phyloP scores from a whole-genome alignment of 805 yeast species.

The Sugiyamaella qingdaonensis region DNA sequence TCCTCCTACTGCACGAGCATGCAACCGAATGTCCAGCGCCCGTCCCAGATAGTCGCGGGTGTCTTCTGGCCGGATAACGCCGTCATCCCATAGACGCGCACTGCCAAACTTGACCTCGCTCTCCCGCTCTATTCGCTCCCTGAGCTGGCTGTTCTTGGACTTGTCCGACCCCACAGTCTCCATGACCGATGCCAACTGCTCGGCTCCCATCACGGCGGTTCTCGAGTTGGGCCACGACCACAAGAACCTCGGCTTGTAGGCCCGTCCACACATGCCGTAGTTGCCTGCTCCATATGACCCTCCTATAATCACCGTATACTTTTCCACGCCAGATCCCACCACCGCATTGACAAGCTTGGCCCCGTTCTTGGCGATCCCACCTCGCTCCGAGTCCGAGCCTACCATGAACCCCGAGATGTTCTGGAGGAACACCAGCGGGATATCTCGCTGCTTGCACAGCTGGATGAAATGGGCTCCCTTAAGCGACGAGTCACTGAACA shows the following conservation, averaged over 20 bases:
- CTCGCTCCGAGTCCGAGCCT: slow-evolving; percentile 32
- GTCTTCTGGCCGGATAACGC: slow-evolving; percentile 30
- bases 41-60: slow-evolving; percentile 29
- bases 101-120: slow-evolving; percentile 27
- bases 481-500: slow-evolving; percentile 30
- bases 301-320: slow-evolving; percentile 31
- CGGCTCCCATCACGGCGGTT: slow-evolving; percentile 34
- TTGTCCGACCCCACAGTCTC: slow-evolving; percentile 27
- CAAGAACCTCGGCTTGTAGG: slow-evolving; percentile 31
- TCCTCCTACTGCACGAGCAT: slow-evolving; percentile 12
- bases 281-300: slow-evolving; percentile 34
- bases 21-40: slow-evolving; percentile 26
- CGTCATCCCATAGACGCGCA: slow-evolving; percentile 34
- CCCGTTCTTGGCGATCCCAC: slow-evolving; percentile 34
- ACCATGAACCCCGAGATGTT: slow-evolving; percentile 34
- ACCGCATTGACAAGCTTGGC: slow-evolving; percentile 33
- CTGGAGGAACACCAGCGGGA: slow-evolving; percentile 31
- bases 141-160: slow-evolving; percentile 21
- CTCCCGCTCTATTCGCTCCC: slow-evolving; percentile 28
- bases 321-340: slow-evolving; percentile 33
- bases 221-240: slow-evolving; percentile 34
- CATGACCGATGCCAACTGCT: slow-evolving; percentile 33
- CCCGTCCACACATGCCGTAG: slow-evolving; percentile 35
- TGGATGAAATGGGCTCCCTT: slow-evolving; percentile 34
- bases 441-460: slow-evolving; percentile 32